phyloP scores from a whole-genome alignment of 345 rosid genomes.

The Anastatica hierochuntica region DNA sequence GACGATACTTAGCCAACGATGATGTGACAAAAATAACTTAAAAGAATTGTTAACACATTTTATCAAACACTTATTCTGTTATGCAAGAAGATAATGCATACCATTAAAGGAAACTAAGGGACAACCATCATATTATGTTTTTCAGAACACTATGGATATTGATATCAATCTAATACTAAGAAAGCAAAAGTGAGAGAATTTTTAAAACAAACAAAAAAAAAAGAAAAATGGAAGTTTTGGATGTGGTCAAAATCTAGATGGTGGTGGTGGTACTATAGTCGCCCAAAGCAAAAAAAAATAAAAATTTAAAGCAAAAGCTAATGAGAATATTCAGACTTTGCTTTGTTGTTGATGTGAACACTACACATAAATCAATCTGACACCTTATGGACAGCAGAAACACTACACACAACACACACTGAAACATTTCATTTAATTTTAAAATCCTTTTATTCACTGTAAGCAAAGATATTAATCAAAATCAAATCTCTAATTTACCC shows the following conservation, averaged over 20 bases:
- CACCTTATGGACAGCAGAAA: conserved; percentile 28
- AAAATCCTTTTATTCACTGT: neutral
- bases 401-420: too few species aligned
- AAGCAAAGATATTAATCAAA: neutral
- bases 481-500: neutral
- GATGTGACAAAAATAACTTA: too few species aligned
- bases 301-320: conserved; percentile 28
- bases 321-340: conserved; percentile 31
- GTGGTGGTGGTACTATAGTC: conserved; percentile 19
- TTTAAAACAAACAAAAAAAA: neutral
- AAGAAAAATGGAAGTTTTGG: conserved; percentile 5
- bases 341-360: conserved; percentile 35
- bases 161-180: too few species aligned
- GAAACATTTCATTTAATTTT: neutral
- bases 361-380: conserved; percentile 28
- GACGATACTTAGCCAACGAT: neutral
- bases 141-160: too few species aligned
- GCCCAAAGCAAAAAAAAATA: conserved; percentile 16
- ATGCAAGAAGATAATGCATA: neutral
- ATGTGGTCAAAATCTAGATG: conserved; percentile 24
- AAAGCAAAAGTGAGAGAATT: conserved; percentile 27
- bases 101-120: neutral
- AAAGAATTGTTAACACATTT: neutral
- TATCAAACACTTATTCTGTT: neutral
- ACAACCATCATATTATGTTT: neutral